phyloP scores from a whole-genome alignment of 768 basidiomycete genomes.

The Podaxis carcinomalis region DNA sequence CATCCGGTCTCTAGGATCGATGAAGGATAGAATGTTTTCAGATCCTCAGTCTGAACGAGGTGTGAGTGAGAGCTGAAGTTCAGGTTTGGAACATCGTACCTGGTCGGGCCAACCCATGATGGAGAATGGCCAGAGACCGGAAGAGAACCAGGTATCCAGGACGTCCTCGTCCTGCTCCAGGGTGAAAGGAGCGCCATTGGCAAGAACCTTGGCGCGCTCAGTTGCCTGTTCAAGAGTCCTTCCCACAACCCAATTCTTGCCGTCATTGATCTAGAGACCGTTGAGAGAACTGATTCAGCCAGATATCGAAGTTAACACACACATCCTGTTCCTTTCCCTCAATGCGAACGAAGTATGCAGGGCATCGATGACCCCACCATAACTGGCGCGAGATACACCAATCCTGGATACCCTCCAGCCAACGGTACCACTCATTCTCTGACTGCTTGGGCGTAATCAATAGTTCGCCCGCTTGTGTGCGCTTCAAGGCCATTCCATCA shows the following conservation, averaged over 20 bases:
- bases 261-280: slow-evolving; percentile 50
- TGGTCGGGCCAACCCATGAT: slow-evolving; percentile 98
- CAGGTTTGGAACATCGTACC: slow-evolving; percentile 30
- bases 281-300: background rate
- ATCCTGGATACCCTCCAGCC: slow-evolving; percentile 93
- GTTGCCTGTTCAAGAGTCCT: slow-evolving; percentile 74
- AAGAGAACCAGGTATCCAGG: slow-evolving; percentile 99
- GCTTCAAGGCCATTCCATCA: slow-evolving; percentile 38
- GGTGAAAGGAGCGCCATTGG: slow-evolving; percentile 61
- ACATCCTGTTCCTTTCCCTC: slow-evolving; percentile 74
- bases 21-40: slow-evolving; percentile 81
- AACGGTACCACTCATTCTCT: slow-evolving; percentile 93
- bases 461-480: slow-evolving; percentile 85
- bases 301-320: slow-evolving; percentile 17
- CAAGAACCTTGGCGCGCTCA: slow-evolving; percentile 65
- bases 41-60: slow-evolving; percentile 60
- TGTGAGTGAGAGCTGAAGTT: slow-evolving; percentile 9
- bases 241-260: slow-evolving; percentile 89
- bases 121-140: slow-evolving; percentile 95
- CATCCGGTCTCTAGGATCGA: slow-evolving; percentile 96
- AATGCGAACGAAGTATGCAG: slow-evolving; percentile 88
- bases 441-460: slow-evolving; percentile 78
- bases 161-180: slow-evolving; percentile 96
- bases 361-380: slow-evolving; percentile 98
- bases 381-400: slow-evolving; percentile 99